Conservation (phyloP, 2,329 filamentous ascomycete species). For the Hawksworthiomyces lignivorus region DNA sequence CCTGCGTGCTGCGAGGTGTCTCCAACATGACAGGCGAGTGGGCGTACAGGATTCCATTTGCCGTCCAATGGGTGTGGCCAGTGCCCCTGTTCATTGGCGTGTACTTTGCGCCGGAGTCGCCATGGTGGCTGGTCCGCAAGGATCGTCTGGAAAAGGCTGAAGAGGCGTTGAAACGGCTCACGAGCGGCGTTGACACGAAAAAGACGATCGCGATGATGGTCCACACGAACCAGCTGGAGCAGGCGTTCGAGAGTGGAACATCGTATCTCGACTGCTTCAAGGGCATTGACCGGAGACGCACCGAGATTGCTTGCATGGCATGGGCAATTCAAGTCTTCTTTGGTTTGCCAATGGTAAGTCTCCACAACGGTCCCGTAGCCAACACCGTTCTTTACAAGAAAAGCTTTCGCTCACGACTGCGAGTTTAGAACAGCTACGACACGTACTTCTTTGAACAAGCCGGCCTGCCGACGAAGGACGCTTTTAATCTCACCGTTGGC, state of each 20-base stretch:
- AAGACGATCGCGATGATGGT: conserved; percentile 47
- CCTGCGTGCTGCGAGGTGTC: conserved; percentile 36
- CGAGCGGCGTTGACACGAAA: conserved; percentile 37
- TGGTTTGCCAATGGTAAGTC: background rate
- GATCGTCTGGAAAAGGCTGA: conserved; percentile 33
- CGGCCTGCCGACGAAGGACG: background rate
- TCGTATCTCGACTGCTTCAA: conserved; percentile 43
- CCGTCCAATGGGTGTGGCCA: conserved; percentile 41
- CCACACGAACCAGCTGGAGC: conserved; percentile 50
- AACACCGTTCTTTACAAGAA: no score
- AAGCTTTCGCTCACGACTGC: no score
- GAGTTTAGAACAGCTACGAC: conserved; percentile 2
- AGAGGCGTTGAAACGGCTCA: conserved; percentile 32
- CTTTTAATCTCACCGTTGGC: conserved; percentile 1
- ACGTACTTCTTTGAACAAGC: conserved; percentile 11
- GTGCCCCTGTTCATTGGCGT: conserved; percentile 15
- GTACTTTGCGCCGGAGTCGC: conserved; percentile 18
- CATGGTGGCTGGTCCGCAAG: conserved; percentile 36
- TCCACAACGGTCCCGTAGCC: no score
- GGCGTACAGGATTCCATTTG: conserved; percentile 40
- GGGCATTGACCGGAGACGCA: conserved; percentile 40
- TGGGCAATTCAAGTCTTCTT: conserved; percentile 3
- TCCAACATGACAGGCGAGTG: conserved; percentile 33
- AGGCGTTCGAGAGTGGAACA: conserved; percentile 40
- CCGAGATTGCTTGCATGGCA: conserved; percentile 38